Percentiles rank a stretch among this genome's conserved stretches.
These are phyloP conservation scores for Zasmidium angulare DNA, from an alignment of 2,329 filamentous ascomycete genomes.

Conservation along the genomic window DNA sequence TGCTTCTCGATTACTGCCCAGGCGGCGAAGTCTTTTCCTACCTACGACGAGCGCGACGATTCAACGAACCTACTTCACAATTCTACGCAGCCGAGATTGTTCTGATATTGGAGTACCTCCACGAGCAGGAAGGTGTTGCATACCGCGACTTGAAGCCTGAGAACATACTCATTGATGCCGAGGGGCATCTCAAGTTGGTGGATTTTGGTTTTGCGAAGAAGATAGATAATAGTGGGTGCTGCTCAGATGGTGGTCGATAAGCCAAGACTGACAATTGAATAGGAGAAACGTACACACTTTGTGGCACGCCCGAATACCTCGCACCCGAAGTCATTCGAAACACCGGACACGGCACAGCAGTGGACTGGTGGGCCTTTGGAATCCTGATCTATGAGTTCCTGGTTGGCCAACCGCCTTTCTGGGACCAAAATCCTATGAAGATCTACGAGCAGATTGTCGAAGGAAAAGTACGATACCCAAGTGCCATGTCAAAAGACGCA, in stretches of 20 bases:
- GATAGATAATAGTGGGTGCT: constrained; percentile 57
- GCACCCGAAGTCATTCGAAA: constrained; percentile 83
- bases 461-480: constrained; percentile 72
- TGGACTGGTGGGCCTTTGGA: constrained; percentile 86
- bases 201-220: constrained; percentile 86
- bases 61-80: constrained; percentile 73
- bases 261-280: constrained; percentile 20
- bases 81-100: constrained; percentile 86
- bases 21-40: constrained; percentile 85
- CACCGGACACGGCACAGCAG: constrained; percentile 70
- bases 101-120: constrained; percentile 75
- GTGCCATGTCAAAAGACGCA: constrained; percentile 65
- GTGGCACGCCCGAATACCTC: constrained; percentile 80
- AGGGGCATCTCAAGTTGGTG: constrained; percentile 78
- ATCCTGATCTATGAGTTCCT: constrained; percentile 83
- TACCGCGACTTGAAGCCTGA: constrained; percentile 83
- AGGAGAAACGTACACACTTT: constrained; percentile 78
- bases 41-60: constrained; percentile 72
- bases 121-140: constrained; percentile 76
- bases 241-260: neutral
- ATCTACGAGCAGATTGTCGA: constrained; percentile 83
- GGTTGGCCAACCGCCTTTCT: constrained; percentile 82
- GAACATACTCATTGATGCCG: constrained; percentile 73
- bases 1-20: constrained; percentile 80
- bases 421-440: constrained; percentile 82